Evolutionary conservation across 768 basidiomycete species (phyloP).

Genomic region (Agrocybe praecox): DNA sequence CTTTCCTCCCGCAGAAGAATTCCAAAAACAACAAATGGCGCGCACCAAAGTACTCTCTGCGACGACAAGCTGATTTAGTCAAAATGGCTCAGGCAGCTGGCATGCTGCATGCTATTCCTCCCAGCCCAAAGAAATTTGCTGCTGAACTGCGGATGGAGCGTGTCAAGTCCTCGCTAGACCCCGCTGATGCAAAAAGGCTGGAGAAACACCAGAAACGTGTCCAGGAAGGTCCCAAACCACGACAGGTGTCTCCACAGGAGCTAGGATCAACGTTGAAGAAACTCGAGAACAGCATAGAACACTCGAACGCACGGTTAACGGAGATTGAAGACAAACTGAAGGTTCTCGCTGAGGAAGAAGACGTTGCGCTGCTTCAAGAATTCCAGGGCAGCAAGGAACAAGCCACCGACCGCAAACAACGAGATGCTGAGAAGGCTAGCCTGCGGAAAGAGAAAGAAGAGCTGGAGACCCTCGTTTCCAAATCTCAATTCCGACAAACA

Average conservation of each 20-base stretch:
- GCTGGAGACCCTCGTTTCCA: not conserved
- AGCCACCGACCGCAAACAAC: too few relatives aligned
- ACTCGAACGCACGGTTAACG: not conserved
- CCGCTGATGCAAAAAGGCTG: slow-evolving; percentile 4
- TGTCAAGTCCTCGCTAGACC: slow-evolving; percentile 19
- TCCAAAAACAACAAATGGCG: slow-evolving; percentile 65
- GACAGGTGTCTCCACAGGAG: not conserved
- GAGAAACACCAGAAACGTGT: not conserved
- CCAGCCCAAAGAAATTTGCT: slow-evolving; percentile 53
- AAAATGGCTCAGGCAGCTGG: slow-evolving; percentile 65
- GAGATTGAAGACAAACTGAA: too few relatives aligned
- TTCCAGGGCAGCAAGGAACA: too few relatives aligned
- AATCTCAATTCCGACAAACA: not conserved
- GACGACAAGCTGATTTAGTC: slow-evolving; percentile 77
- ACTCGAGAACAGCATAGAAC: not conserved
- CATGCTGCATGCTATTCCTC: slow-evolving; percentile 63
- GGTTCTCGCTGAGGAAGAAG: too few relatives aligned
- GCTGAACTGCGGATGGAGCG: slow-evolving; percentile 20
- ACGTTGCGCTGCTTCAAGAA: too few relatives aligned
- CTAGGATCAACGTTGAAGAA: not conserved
- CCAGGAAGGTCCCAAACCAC: not conserved
- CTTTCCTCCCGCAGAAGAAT: slow-evolving; percentile 69
- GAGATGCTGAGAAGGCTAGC: too few relatives aligned
- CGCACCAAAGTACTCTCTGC: slow-evolving; percentile 69
- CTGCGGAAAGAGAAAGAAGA: not conserved